phyloP scores from a whole-genome alignment of 176 grass and related monocot genomes.

The Leersia perrieri region DNA sequence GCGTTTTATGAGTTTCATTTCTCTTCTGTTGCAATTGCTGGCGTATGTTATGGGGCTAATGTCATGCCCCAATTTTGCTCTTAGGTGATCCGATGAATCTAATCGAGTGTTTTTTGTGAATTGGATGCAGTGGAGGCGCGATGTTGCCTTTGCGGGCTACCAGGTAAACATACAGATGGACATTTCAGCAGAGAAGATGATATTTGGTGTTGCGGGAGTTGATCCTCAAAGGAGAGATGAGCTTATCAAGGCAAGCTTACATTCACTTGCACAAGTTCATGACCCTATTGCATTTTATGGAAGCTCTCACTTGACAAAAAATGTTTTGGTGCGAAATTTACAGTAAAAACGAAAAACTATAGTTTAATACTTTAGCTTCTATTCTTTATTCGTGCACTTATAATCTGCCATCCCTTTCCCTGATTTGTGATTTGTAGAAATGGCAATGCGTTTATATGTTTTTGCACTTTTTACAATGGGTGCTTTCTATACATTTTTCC shows the following conservation, averaged over 20 bases:
- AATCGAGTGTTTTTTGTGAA: not conserved
- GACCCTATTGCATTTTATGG: not conserved
- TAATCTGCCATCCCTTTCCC: not conserved
- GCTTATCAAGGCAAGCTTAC: slow-evolving; percentile 76
- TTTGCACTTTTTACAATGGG: not conserved
- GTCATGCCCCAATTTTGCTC: not conserved
- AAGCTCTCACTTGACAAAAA: not conserved
- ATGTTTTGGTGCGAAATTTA: not conserved
- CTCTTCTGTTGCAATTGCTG: not conserved
- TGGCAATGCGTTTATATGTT: not conserved
- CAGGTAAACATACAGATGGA: slow-evolving; percentile 97
- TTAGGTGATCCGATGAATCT: slow-evolving; percentile 1
- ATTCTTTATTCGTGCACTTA: not conserved
- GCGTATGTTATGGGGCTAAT: not conserved
- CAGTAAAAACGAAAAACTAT: not conserved
- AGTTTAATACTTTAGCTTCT: not conserved
- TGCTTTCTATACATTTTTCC: not conserved
- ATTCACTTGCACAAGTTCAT: slow-evolving; percentile 4
- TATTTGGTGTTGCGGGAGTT: slow-evolving; percentile 72
- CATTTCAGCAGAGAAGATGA: slow-evolving; percentile 87
- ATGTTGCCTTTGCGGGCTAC: slow-evolving; percentile 92
- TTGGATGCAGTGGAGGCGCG: slow-evolving; percentile 84
- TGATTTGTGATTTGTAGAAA: not conserved
- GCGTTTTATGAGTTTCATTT: not conserved
- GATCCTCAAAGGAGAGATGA: slow-evolving; percentile 85